Evolutionary conservation across 1,284 basidiomycete genomes (phyloP).

Genomic region (Porogramme epimiltina): DNA sequence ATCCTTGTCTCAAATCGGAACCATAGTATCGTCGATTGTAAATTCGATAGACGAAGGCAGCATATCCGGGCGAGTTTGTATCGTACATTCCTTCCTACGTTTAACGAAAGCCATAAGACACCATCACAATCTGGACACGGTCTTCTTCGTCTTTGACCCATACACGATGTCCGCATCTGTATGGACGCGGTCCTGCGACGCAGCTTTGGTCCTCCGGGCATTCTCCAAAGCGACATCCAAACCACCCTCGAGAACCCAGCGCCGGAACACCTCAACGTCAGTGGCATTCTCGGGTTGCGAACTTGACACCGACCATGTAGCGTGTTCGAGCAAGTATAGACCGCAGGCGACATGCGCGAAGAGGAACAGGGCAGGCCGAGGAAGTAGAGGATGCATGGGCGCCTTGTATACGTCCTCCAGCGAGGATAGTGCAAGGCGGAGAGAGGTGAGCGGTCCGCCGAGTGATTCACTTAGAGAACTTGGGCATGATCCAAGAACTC

Average conservation of each 20-base stretch:
- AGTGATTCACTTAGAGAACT: constrained; percentile 30
- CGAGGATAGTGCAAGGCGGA: constrained; percentile 40
- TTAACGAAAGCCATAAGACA: too few relatives aligned
- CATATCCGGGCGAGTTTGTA: too few relatives aligned
- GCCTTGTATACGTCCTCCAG: constrained; percentile 38
- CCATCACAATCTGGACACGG: constrained; percentile 10
- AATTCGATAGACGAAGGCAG: too few relatives aligned
- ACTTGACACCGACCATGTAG: constrained; percentile 52
- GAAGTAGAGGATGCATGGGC: constrained; percentile 46
- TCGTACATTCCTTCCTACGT: too few relatives aligned
- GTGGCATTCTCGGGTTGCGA: constrained; percentile 34
- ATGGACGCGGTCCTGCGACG: constrained; percentile 31
- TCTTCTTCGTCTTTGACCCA: constrained; percentile 11
- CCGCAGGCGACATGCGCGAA: constrained; percentile 54
- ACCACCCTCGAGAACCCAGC: constrained; percentile 62
- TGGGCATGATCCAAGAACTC: constrained; percentile 45
- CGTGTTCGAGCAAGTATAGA: constrained; percentile 65
- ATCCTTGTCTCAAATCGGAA: too few relatives aligned
- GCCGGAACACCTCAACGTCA: constrained; percentile 54
- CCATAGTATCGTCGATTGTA: too few relatives aligned
- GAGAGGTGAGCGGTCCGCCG: constrained; percentile 29
- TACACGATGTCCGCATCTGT: constrained; percentile 40
- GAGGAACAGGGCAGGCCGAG: constrained; percentile 58
- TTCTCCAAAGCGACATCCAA: constrained; percentile 42
- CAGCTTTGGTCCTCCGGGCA: constrained; percentile 37